Evolutionary conservation across 108 stramenopile species (phyloP).

Genomic region (Phaeodactylum tricornutum): DNA sequence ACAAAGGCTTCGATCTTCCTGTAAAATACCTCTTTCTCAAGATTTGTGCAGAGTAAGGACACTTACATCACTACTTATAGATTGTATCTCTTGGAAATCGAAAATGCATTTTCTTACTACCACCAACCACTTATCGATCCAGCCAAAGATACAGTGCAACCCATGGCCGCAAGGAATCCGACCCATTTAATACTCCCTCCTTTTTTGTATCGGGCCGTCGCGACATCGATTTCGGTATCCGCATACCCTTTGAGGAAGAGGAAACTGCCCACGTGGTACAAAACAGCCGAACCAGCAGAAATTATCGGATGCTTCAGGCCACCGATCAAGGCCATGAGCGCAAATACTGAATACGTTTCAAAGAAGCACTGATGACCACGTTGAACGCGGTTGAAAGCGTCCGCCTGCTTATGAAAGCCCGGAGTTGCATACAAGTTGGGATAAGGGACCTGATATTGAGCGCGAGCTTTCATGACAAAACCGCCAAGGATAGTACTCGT

Average conservation of each 20-base stretch:
- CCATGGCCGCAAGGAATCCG: slow-evolving; percentile 37
- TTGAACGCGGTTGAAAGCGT: slow-evolving; percentile 85
- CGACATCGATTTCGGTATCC: slow-evolving; percentile 55
- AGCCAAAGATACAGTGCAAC: slow-evolving; percentile 17
- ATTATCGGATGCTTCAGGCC: slow-evolving; percentile 45
- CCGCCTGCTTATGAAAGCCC: slow-evolving; percentile 68
- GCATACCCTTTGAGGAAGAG: slow-evolving; percentile 57
- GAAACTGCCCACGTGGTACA: slow-evolving; percentile 35
- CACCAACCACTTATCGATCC: slow-evolving; percentile 13
- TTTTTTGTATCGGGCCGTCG: slow-evolving; percentile 58
- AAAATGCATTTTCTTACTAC: background rate
- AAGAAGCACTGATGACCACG: slow-evolving; percentile 74
- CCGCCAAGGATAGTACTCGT: slow-evolving; percentile 23
- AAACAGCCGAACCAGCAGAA: slow-evolving; percentile 23
- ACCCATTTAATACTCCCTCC: slow-evolving; percentile 60
- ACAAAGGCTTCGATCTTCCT: too few relatives aligned
- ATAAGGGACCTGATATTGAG: slow-evolving; percentile 45
- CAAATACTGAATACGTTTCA: slow-evolving; percentile 33
- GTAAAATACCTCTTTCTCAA: too few relatives aligned
- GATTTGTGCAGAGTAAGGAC: too few relatives aligned
- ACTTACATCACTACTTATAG: too few relatives aligned
- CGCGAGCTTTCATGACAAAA: slow-evolving; percentile 61
- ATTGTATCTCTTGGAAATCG: too few relatives aligned
- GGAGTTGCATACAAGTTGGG: slow-evolving; percentile 82
- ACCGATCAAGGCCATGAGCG: slow-evolving; percentile 50